Base-by-base conservation (phyloP, 228 moss, liverwort and hornwort species). In the Sphagnum magellanicum region DNA sequence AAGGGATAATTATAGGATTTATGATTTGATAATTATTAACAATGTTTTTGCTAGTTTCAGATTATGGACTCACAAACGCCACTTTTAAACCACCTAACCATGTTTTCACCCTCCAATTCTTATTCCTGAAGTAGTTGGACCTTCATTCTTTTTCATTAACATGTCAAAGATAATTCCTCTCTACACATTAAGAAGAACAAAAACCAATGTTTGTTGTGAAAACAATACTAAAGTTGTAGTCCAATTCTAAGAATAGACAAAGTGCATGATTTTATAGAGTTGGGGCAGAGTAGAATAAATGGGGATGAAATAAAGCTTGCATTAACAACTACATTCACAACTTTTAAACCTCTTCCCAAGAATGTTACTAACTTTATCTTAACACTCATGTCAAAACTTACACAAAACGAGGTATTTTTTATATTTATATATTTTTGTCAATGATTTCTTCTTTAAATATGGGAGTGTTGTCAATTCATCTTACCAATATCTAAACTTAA, bases 171-270 rank as follows among this genome's bases (percentile, higher is more conserved):
- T 16, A 46, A 8, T 62, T 62, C 16, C 5, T 32, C 8, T 13
- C 5, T 46, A 8, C 47, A 48, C 16, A 5, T 61, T 65, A 3
- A 17, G 49, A 10, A 4, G 32, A 70, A 61, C 69, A 87, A 84
- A 93, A 97, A 66, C 75, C 93, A 66, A 91, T 86, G 81, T 77
- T 81, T 50, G 79, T 83, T 9, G 61, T 97, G 60, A 79, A 85
- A 70, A 69, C 89, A 49, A 79, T 93, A 14, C 87, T 91, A 62
- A 93, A 97, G 74, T 74, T 97, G 4, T 68, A 73, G 63, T 71
- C 61, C 32, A 9, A 73, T 87, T 12, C 73, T 97, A 11, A 75
- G 84, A 46, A 81, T 87, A 53, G 51, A 60, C 10, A 85, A 71
- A 7, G 77, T 76, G 59, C 70, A 72, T 61, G 63, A 60, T 50